Base-by-base conservation (phyloP, 768 basidiomycete genomes). In the Tephrocybe sp. region DNA sequence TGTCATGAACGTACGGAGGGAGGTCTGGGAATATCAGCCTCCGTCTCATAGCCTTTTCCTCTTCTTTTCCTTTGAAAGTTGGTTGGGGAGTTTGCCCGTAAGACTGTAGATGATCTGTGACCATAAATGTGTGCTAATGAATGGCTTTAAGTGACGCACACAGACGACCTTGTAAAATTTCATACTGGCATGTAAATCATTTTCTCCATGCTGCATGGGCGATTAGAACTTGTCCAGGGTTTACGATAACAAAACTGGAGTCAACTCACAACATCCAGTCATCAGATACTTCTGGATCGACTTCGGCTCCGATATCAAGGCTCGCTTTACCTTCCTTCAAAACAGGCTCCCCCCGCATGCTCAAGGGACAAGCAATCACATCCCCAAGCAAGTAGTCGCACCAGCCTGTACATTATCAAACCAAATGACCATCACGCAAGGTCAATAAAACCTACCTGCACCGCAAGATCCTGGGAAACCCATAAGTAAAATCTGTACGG, bases 181-280 rank as follows among this genome's bases (percentile, higher is more conserved):
- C 44, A 32, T 32, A 33, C 44, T 3, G 44, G 44, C 44, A 45
- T 45, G 28, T 45, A 45, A 17, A 45, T 45, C 44, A 23, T 42
- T 42, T 20, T 30, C 28, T 30, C 28, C 28, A 11, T 30, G 28
- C 28, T 30, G 28, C 28, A 30, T 30, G 11, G 5, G 6, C 28
- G 11, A 30, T n/a, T 11, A 30, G 28, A 5, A 21, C 38, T 39
- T 6, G 8, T 39, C 38, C 18, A 20, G 17, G 38, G 38, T 20
- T 18, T 6, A 21, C 18, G 6, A 20, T 20, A 39, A 20, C 3
- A 20, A 39, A 3, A 39, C n/a, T 17, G 20, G n/a, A 3, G 17
- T 39, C 18, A 17, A 39, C 38, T 39, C 38, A 39, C 38, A 39
- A 39, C 17, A 39, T 39, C 17, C n/a, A 39, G 18, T 39, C 17